Conservation (phyloP, 495 filamentous ascomycete species). For the Friedmanniomyces endolithicus region DNA sequence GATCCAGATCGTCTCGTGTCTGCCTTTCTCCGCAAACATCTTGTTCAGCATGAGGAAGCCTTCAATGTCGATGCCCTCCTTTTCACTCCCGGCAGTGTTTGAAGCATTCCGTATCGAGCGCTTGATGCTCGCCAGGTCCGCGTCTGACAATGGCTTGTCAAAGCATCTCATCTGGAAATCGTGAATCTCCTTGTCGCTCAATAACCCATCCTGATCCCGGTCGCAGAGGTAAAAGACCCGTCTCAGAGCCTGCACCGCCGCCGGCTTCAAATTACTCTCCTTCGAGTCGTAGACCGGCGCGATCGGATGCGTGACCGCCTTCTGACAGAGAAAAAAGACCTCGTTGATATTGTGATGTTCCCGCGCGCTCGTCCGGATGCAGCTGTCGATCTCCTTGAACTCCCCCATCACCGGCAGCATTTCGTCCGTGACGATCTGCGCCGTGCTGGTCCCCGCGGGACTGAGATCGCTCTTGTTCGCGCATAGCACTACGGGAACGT, state of each 20-base stretch:
- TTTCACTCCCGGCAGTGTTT: slow-evolving; percentile 48
- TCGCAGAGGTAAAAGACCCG: slow-evolving; percentile 92
- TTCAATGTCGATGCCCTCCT: slow-evolving; percentile 56
- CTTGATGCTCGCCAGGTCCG: slow-evolving; percentile 83
- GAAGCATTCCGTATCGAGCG: slow-evolving; percentile 43
- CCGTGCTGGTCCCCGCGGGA: slow-evolving; percentile 41
- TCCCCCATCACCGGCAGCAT: slow-evolving; percentile 98
- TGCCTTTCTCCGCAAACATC: slow-evolving; percentile 89
- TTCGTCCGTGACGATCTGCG: slow-evolving; percentile 83
- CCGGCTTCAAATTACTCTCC: slow-evolving; percentile 72
- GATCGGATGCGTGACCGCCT: slow-evolving; percentile 96
- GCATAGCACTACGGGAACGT: slow-evolving; percentile 91
- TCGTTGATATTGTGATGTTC: slow-evolving; percentile 95
- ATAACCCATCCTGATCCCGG: slow-evolving; percentile 87
- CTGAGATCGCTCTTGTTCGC: slow-evolving; percentile 90
- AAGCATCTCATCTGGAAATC: slow-evolving; percentile 88
- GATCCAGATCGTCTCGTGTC: slow-evolving; percentile 97
- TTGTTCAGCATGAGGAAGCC: slow-evolving; percentile 88
- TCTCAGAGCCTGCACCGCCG: slow-evolving; percentile 70
- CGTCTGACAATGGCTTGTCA: slow-evolving; percentile 61
- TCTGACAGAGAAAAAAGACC: slow-evolving; percentile 93
- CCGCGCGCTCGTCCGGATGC: slow-evolving; percentile 86
- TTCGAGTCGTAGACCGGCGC: slow-evolving; percentile 94
- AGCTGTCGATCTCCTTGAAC: slow-evolving; percentile 97
- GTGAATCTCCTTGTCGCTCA: slow-evolving; percentile 80